phyloP scores from a whole-genome alignment of 768 basidiomycete species.

The Leccinellum albellum region DNA sequence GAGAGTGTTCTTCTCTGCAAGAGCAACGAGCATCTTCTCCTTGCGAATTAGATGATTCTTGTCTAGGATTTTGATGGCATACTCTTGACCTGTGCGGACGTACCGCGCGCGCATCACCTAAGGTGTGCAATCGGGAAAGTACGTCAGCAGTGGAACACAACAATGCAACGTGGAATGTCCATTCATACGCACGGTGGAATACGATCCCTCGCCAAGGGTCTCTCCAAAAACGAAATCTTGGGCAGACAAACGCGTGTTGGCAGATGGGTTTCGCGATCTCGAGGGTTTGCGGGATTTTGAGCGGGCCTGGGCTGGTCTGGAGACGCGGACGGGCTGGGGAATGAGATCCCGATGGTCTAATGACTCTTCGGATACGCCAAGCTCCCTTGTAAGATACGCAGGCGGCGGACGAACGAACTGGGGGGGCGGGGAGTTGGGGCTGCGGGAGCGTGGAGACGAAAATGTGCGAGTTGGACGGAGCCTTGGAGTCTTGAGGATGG shows the following conservation, averaged over 20 bases:
- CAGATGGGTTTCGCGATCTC: slow-evolving; percentile 43
- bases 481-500: slow-evolving; percentile 40
- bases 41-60: slow-evolving; percentile 79
- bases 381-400: slow-evolving; percentile 55
- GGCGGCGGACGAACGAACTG: slow-evolving; percentile 41
- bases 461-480: slow-evolving; percentile 59
- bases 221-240: slow-evolving; percentile 73
- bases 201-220: slow-evolving; percentile 78
- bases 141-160: slow-evolving; percentile 4
- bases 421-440: slow-evolving; percentile 42
- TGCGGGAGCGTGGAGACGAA: slow-evolving; percentile 59
- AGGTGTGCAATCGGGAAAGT: slow-evolving; percentile 1
- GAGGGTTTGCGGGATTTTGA: slow-evolving; percentile 40
- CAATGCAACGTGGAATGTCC: slow-evolving; percentile 1
- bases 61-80: slow-evolving; percentile 79
- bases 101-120: slow-evolving; percentile 60
- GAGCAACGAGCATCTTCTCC: slow-evolving; percentile 73
- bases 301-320: slow-evolving; percentile 25
- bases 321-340: slow-evolving; percentile 6
- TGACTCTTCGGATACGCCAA: slow-evolving; percentile 39
- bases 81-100: slow-evolving; percentile 54
- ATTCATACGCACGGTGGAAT: slow-evolving; percentile 60
- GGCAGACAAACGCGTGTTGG: slow-evolving; percentile 41
- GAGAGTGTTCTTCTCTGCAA: slow-evolving; percentile 76
- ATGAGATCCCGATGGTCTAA: slow-evolving; percentile 11